Base-by-base conservation (phyloP, 23 red algal genomes). In the Gracilaria gracilis region DNA sequence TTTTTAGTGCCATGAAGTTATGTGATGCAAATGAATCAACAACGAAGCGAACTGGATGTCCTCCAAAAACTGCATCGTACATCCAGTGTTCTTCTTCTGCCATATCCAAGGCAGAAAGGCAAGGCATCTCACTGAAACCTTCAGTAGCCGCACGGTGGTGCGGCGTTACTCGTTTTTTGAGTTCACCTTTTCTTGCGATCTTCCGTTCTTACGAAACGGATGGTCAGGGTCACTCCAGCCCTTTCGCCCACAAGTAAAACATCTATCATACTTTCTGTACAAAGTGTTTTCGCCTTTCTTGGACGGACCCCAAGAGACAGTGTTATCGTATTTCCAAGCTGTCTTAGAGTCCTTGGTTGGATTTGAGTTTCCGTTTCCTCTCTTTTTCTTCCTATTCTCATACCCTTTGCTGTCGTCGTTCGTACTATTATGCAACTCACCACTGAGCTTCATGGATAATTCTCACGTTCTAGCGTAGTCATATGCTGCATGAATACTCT, bases 101-200 rank as follows among this genome's bases (percentile, higher is more conserved):
- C 27, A 83, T 28, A 17, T 62, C 42, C 35, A 83, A 21, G 15
- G 51, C 54, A 38, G 57, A 66, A 38, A 83, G 34, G 0, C 38
- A 12, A 61, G 80, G 55, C n/a, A 36, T 61, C 28, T 29, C n/a
- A 34, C 32, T 83, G 13, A 38, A 6, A 40, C 23, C 38, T 62
- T 28, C 80, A 65, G 5, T 31, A 79, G 31, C 51, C 39, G 47
- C 75, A 32, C n/a, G 14, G 2, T 4, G 0, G 28, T 55, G 75
- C 51, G 75, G 51, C 75, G 0, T 16, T 53, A 79, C 20, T 79
- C 39, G 75, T 79, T 79, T 79, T 79, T 53, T 51, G 75, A 53
- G 51, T 34, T 57, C 24, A 31, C 17, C 28, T 51, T 57, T 29
- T 32, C 29, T 57, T 69, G 31, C 0, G 0, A 7, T 37, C 19